Percentiles rank a stretch among this genome's conserved stretches.
Evolutionary conservation across 2,329 filamentous ascomycete genomes (phyloP).

Genomic region (Xylogone sp.): DNA sequence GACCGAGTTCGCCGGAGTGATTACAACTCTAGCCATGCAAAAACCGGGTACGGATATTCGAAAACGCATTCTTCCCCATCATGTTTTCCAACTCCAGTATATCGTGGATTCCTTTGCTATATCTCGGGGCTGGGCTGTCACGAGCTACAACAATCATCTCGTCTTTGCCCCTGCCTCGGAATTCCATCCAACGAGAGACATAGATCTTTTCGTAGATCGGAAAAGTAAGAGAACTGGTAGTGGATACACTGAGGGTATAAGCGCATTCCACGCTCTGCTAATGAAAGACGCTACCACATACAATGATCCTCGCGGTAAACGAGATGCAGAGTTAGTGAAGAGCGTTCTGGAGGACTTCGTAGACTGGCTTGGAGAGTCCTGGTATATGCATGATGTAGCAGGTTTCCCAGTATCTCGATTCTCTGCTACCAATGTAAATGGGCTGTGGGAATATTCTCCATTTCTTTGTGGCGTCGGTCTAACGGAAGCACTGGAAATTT

Average conservation of each 20-base stretch:
- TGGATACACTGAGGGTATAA: constrained; percentile 29
- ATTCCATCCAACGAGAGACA: constrained; percentile 36
- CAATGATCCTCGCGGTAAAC: constrained; percentile 14
- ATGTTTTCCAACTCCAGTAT: constrained; percentile 47
- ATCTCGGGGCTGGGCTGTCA: constrained; percentile 40
- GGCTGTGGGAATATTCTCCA: constrained; percentile 45
- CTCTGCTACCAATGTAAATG: constrained; percentile 35
- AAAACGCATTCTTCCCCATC: constrained; percentile 39
- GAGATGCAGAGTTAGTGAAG: constrained; percentile 16
- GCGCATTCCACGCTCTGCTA: constrained; percentile 27
- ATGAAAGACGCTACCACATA: constrained; percentile 23
- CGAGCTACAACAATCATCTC: constrained; percentile 32
- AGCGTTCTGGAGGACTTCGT: constrained; percentile 27
- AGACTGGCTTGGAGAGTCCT: constrained; percentile 35
- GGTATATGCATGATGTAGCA: constrained; percentile 30
- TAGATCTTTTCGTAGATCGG: constrained; percentile 40
- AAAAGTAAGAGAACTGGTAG: constrained; percentile 21
- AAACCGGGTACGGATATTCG: constrained; percentile 35
- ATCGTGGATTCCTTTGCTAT: constrained; percentile 44
- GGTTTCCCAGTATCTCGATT: constrained; percentile 39
- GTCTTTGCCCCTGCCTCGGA: constrained; percentile 28
- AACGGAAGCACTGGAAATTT: constrained; percentile 38
- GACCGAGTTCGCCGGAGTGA: constrained; percentile 39
- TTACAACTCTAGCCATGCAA: constrained; percentile 43
- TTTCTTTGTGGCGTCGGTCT: constrained; percentile 45